phyloP scores from a whole-genome alignment of 805 yeast genomes.

The Candida caryicola region DNA sequence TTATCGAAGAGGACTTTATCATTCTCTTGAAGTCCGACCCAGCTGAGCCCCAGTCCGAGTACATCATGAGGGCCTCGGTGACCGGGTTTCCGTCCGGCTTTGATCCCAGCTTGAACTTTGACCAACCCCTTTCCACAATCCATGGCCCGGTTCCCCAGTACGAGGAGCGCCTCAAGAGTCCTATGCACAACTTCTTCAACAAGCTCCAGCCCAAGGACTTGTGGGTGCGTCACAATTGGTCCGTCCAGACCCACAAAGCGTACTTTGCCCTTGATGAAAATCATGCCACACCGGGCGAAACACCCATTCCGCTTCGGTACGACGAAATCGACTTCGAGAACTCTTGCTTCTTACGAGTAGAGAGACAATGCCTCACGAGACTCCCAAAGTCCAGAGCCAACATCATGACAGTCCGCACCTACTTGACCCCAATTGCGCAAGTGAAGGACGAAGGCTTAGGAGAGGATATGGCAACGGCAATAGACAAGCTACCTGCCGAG shows the following conservation, averaged over 20 bases:
- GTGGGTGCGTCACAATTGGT: constrained; percentile 69
- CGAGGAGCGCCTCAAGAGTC: constrained; percentile 47
- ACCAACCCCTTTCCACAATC: constrained; percentile 54
- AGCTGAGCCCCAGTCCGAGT: constrained; percentile 50
- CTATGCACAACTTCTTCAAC: constrained; percentile 68
- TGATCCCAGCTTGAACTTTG: constrained; percentile 53
- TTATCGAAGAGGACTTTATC: constrained; percentile 64
- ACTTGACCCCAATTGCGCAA: constrained; percentile 27
- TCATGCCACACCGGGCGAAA: constrained; percentile 34
- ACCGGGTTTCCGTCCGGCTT: constrained; percentile 74
- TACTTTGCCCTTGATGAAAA: constrained; percentile 27
- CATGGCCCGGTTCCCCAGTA: constrained; percentile 77
- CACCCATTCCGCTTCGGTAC: constrained; percentile 16
- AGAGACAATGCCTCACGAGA: constrained; percentile 36
- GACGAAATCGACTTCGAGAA: constrained; percentile 36
- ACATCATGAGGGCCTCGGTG: constrained; percentile 53
- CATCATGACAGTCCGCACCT: constrained; percentile 38
- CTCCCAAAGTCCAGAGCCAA: constrained; percentile 34
- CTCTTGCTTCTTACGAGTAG: constrained; percentile 33
- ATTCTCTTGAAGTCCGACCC: constrained; percentile 46
- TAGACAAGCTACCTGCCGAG: constrained; percentile 38
- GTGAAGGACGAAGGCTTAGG: constrained; percentile 34
- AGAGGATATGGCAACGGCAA: constrained; percentile 28
- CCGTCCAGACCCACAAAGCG: constrained; percentile 56
- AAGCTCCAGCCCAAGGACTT: constrained; percentile 51